Conservation (phyloP, 768 basidiomycete genomes). For the Hirschioporus abietinus region DNA sequence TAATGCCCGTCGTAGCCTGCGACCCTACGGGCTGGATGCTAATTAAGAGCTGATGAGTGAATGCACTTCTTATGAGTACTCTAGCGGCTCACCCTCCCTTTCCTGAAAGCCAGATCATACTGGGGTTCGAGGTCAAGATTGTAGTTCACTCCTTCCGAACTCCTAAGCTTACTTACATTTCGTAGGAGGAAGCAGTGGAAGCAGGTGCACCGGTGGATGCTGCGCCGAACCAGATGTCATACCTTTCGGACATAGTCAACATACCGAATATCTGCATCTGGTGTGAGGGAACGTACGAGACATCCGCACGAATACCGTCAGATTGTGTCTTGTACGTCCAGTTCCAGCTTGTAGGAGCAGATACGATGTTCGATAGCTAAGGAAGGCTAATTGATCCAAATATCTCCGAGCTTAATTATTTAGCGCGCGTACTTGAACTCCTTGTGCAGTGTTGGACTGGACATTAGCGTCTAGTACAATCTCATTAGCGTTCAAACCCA, state of each 20-base stretch:
- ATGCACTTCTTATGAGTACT: not conserved
- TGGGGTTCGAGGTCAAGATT: constrained; percentile 12
- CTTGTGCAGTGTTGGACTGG: constrained; percentile 38
- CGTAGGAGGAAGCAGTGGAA: constrained; percentile 40
- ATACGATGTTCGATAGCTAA: constrained; percentile 35
- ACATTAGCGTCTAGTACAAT: constrained; percentile 44
- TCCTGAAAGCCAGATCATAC: constrained; percentile 60
- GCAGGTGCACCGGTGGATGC: constrained; percentile 41
- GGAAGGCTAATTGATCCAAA: not conserved
- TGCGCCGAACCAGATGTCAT: constrained; percentile 50
- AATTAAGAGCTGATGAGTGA: not conserved
- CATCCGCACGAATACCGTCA: constrained; percentile 45
- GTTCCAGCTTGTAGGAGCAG: constrained; percentile 46
- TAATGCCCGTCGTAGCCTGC: constrained; percentile 35
- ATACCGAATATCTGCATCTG: not conserved
- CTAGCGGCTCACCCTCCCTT: constrained; percentile 38
- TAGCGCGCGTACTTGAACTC: constrained; percentile 34
- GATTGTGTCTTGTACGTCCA: constrained; percentile 45
- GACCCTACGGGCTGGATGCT: constrained; percentile 56
- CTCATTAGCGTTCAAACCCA: not conserved
- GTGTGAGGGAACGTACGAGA: constrained; percentile 30
- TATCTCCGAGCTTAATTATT: not conserved
- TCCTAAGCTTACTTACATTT: constrained; percentile 36
- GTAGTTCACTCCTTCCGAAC: not conserved
- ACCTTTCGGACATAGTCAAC: constrained; percentile 24